phyloP scores from a whole-genome alignment of 2,329 filamentous ascomycete genomes.

The Phaeosphaeria sp. region DNA sequence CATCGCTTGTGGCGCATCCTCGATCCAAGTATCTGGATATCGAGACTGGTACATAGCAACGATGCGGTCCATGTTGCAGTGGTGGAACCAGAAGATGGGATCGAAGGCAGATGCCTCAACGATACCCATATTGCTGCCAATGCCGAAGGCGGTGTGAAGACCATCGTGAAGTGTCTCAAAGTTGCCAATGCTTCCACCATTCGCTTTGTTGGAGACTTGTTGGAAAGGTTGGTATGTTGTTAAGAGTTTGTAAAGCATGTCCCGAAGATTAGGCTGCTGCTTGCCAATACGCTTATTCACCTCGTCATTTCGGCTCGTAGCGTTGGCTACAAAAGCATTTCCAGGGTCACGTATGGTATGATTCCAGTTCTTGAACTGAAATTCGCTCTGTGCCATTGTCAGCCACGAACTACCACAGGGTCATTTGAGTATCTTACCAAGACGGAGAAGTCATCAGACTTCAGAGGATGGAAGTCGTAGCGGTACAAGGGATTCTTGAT shows the following conservation, averaged over 20 bases:
- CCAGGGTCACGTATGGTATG: slow-evolving; percentile 37
- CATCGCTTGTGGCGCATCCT: slow-evolving; percentile 27
- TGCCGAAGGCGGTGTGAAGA: slow-evolving; percentile 38
- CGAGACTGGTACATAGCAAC: slow-evolving; percentile 36
- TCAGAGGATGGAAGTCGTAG: slow-evolving; percentile 42
- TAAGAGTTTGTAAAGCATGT: slow-evolving; percentile 42
- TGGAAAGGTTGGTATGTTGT: slow-evolving; percentile 41
- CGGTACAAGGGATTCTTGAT: slow-evolving; percentile 37
- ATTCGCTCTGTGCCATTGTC: slow-evolving; percentile 23
- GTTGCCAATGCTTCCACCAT: slow-evolving; percentile 40
- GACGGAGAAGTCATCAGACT: slow-evolving; percentile 33
- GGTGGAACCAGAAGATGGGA: slow-evolving; percentile 44
- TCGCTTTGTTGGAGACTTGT: slow-evolving; percentile 41
- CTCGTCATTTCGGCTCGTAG: slow-evolving; percentile 38
- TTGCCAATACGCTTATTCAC: slow-evolving; percentile 32
- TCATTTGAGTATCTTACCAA: slow-evolving; percentile 22
- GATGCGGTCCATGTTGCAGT: slow-evolving; percentile 37
- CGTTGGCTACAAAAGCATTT: slow-evolving; percentile 28
- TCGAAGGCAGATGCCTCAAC: slow-evolving; percentile 41
- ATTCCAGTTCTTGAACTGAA: slow-evolving; percentile 42
- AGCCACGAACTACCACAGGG: background rate
- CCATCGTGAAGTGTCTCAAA: slow-evolving; percentile 42
- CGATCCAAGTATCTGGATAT: slow-evolving; percentile 43
- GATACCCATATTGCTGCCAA: slow-evolving; percentile 52
- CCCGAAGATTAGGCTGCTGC: slow-evolving; percentile 38